These are phyloP conservation scores for Gracilariopsis chorda DNA, from an alignment of 23 red algal genomes.

Conservation along the genomic window DNA sequence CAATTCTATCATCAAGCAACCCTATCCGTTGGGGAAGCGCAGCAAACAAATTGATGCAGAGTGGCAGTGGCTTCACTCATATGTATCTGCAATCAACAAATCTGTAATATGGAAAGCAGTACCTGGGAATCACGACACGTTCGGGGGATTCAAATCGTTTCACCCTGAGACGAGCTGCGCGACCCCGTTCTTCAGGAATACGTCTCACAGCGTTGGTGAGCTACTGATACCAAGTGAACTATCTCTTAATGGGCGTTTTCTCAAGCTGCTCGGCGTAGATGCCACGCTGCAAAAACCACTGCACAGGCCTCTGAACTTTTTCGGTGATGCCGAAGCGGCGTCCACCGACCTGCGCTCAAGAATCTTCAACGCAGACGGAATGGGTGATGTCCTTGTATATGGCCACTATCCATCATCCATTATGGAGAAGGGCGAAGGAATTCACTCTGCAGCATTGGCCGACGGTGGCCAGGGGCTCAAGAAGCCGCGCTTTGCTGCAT, in stretches of 20 bases:
- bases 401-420: conserved; percentile 43
- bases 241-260: background rate
- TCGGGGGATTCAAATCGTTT: background rate
- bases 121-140: conserved; percentile 57
- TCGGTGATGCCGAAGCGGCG: conserved; percentile 29
- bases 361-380: background rate
- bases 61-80: conserved; percentile 21
- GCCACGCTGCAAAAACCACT: conserved; percentile 36
- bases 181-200: background rate
- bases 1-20: conserved; percentile 21
- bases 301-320: conserved; percentile 65
- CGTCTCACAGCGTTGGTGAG: background rate
- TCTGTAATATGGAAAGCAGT: conserved; percentile 51
- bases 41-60: conserved; percentile 37
- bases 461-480: background rate
- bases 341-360: background rate
- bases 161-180: background rate
- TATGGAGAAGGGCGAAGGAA: background rate
- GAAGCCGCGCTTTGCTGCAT: conserved; percentile 32
- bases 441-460: background rate
- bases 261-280: conserved; percentile 33
- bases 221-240: background rate
- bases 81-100: conserved; percentile 1
- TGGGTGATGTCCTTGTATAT: background rate
- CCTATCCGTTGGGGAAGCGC: conserved; percentile 17